Conservation (phyloP, 257 asterid species). For the Solanum tacnaense region DNA sequence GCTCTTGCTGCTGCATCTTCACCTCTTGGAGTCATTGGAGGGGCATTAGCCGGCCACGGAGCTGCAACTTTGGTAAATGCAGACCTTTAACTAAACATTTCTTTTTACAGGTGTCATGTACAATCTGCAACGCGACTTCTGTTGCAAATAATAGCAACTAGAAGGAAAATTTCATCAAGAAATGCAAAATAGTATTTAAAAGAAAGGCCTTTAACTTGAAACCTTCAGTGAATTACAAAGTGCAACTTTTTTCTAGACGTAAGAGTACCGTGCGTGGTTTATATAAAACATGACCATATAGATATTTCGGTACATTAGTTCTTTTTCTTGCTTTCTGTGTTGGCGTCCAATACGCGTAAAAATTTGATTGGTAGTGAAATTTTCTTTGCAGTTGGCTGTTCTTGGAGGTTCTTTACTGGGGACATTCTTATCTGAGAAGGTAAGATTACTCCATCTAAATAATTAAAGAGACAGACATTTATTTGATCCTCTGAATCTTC, state of each 20-base stretch:
- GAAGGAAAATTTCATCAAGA: background rate
- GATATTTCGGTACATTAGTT: background rate
- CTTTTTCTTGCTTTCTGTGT: background rate
- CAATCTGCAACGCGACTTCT: background rate
- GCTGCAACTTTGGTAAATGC: slow-evolving; percentile 66
- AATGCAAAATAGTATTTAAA: background rate
- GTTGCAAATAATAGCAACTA: background rate
- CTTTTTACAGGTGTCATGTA: background rate
- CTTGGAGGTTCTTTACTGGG: slow-evolving; percentile 95
- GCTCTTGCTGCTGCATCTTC: slow-evolving; percentile 99
- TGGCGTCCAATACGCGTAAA: background rate
- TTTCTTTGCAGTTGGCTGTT: slow-evolving; percentile 75
- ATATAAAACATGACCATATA: background rate
- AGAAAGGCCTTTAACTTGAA: background rate
- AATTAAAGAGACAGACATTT: background rate
- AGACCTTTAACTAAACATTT: background rate
- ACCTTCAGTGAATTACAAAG: background rate
- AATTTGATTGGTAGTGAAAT: background rate
- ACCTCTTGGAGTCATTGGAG: slow-evolving; percentile 95
- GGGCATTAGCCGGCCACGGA: slow-evolving; percentile 97
- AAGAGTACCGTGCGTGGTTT: background rate
- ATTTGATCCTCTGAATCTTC: background rate
- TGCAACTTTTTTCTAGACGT: background rate
- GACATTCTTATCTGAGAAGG: slow-evolving; percentile 88
- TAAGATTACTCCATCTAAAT: slow-evolving; percentile 4